Evolutionary conservation across 1,139 yeast genomes (phyloP), one percentile per base, ranked within the genome.

Genomic region (Scheffersomyces illinoinensis): DNA sequence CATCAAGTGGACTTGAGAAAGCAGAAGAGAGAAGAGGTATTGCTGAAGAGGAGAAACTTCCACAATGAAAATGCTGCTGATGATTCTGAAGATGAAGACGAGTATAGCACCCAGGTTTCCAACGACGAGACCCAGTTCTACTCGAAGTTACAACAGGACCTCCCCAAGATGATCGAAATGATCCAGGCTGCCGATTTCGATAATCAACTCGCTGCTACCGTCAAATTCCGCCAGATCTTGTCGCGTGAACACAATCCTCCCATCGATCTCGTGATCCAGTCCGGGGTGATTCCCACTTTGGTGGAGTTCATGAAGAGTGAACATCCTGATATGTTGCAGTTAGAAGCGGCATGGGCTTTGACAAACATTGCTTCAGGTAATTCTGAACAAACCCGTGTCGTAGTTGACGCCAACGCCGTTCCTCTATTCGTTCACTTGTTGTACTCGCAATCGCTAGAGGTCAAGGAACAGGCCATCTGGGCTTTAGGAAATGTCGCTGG

Each of bases 401-500:
- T 95, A 58, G 96, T 95, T 58, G 95, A 92, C 62, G 89, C 93
- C 18, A 96, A 96, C 57, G 98, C 98, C 0, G 96, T 95, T 52
- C 99, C 98, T 23, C 78, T 87, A 61, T 93, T 95, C 76, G 97
- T 95, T 54, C 85, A 89, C 65, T 83, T 96, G 66, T 83, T 96
- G 67, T 84, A 85, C 67, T 90, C 97, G 6, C 87, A 86, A 62
- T 91, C 96, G 55, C 81, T 88, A 58, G 99, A 96, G 72, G 98
- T 96, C 60, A 91, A 92, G 76, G 99, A 95, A 74, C 99, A 95
- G 79, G 98, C 98, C 21, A 95, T 95, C 67, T 95, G 99, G 99
- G 99, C 99, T 49, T 82, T 95, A 68, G 99, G 99, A 76, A 96
- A 95, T 74, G 97, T 95, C 74, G 98, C 99, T 43, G 99, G 99